A percentile compares a stretch with the other conserved stretches of the same genome.
These are phyloP conservation scores for Pseudogymnoascus sp. DNA, from an alignment of 2,329 filamentous ascomycete species.

Conservation along the genomic window DNA sequence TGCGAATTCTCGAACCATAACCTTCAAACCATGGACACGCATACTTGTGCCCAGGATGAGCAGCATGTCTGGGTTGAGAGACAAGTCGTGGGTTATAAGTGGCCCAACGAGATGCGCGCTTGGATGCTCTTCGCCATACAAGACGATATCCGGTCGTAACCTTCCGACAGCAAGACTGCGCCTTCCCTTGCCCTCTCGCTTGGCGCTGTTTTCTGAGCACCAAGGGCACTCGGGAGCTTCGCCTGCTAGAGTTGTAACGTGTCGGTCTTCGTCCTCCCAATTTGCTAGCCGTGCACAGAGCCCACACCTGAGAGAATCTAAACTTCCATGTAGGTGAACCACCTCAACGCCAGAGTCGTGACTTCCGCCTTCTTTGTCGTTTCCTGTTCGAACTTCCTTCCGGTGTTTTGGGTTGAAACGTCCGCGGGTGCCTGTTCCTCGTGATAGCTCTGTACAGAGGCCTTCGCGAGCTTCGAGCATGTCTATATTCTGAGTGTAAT, in stretches of 20 bases:
- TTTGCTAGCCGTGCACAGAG: conserved; percentile 48
- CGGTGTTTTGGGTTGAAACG: conserved; percentile 46
- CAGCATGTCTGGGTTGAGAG: conserved; percentile 56
- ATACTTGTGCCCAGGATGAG: conserved; percentile 65
- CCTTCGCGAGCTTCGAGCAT: conserved; percentile 64
- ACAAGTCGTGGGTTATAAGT: conserved; percentile 59
- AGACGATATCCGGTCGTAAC: conserved; percentile 62
- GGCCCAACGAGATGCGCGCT: conserved; percentile 59
- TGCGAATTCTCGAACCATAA: conserved; percentile 63
- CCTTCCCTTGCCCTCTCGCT: conserved; percentile 57
- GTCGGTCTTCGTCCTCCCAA: conserved; percentile 49
- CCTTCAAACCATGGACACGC: conserved; percentile 62
- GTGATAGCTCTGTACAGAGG: conserved; percentile 51
- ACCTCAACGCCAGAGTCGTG: conserved; percentile 31
- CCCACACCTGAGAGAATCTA: conserved; percentile 56
- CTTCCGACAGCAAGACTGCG: conserved; percentile 59
- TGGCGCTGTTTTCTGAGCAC: conserved; percentile 54
- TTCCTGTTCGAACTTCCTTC: conserved; percentile 27
- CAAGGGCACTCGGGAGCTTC: conserved; percentile 60
- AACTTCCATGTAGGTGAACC: conserved; percentile 65
- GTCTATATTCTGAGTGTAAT: conserved; percentile 71
- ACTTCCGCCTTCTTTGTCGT: conserved; percentile 26
- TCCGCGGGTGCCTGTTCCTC: conserved; percentile 53
- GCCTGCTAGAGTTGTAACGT: conserved; percentile 42
- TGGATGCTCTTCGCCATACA: conserved; percentile 68